Base-by-base conservation (phyloP, 495 filamentous ascomycete genomes). In the Thermothielavioides terrestris region DNA sequence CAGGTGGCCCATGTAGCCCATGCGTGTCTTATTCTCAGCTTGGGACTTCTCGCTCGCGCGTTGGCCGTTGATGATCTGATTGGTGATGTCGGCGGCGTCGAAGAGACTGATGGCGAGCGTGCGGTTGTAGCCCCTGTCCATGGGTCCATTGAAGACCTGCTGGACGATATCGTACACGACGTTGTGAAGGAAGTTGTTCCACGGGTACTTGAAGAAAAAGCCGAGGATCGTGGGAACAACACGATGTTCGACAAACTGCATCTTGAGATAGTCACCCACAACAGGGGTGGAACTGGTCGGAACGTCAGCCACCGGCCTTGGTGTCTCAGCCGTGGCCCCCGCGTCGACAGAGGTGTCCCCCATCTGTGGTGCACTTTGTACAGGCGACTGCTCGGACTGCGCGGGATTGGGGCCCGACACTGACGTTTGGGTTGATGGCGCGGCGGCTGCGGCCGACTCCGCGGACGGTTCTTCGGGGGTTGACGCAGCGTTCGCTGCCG, bases 161-260 rank as follows among this genome's bases (percentile, higher is more conserved):
- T 99, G 92, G 11, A 99, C 85, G 54, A 99, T 89, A 64, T 99
- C 92, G 65, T 99, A 99, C 21, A 99, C 92, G 36, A 99, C 92
- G 68, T 99, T 99, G 66, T 99, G 92, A 20, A 99, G 79, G 62
- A 99, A 99, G 66, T 99, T 99, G 62, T 99, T 99, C 92, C 92
- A 99, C 4, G 92, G 94, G 65, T 97, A 97, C 46, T 81, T 83
- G 75, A 97, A 99, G 72, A 99, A 99, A 72, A 98, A 97, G 48
- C 94, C 87, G 59, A 98, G 65, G 45, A 98, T 97, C 4, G 92
- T 95, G 14, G 94, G 94, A 38, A 99, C 92, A 49, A 99, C 91
- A 45, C 80, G 76, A 60, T 97, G 80, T 66, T 95, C 83, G 14
- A 97, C 91, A 64, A 99, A 96, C 73, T 88, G 88, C 68, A 95